phyloP scores from a whole-genome alignment of 2,329 filamentous ascomycete species.

The Sporothrix brunneoviolacea region DNA sequence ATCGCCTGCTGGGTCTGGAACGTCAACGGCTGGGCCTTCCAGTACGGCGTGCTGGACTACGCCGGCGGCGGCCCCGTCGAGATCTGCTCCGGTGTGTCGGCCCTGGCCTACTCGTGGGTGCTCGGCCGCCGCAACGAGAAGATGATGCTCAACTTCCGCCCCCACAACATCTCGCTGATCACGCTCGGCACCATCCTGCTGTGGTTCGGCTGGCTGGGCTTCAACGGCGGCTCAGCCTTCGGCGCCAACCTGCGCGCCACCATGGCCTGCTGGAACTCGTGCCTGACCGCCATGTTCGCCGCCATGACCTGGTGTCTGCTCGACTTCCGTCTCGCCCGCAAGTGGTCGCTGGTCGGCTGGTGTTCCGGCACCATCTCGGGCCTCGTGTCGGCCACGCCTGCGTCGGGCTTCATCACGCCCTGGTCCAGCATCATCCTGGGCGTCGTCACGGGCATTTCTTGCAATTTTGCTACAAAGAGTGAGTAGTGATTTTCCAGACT shows the following conservation, averaged over 20 bases:
- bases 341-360: conserved; percentile 80
- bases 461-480: conserved; percentile 61
- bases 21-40: conserved; percentile 83
- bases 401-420: conserved; percentile 60
- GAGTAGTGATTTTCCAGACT: background rate
- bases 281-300: conserved; percentile 84
- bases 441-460: conserved; percentile 56
- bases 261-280: conserved; percentile 98
- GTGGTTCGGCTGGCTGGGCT: conserved; percentile 98
- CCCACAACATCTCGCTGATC: conserved; percentile 97
- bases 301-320: conserved; percentile 91
- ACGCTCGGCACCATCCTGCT: conserved; percentile 91
- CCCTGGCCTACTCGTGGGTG: conserved; percentile 90
- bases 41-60: conserved; percentile 90
- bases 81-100: conserved; percentile 88
- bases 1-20: conserved; percentile 97
- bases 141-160: conserved; percentile 99
- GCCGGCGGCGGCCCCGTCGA: conserved; percentile 96
- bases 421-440: conserved; percentile 64
- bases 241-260: conserved; percentile 89
- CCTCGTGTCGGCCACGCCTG: conserved; percentile 63
- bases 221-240: conserved; percentile 94
- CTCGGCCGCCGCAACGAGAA: conserved; percentile 94
- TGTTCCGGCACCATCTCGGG: conserved; percentile 66
- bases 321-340: conserved; percentile 87